These are phyloP conservation scores for Diaporthe citri DNA, from an alignment of 2,329 filamentous ascomycete genomes.

Conservation along the genomic window DNA sequence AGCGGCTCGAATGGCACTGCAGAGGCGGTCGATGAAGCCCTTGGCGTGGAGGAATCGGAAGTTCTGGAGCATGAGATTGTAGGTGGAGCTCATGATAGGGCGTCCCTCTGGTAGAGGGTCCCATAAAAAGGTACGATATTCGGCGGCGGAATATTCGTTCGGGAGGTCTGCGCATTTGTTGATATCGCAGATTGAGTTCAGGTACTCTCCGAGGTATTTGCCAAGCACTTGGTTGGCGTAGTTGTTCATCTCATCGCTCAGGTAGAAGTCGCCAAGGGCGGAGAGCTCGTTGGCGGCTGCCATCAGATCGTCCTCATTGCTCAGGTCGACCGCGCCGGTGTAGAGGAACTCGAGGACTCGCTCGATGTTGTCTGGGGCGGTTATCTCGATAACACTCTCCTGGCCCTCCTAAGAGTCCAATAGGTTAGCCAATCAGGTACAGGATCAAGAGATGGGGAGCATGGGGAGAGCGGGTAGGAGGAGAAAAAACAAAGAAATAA, in stretches of 20 bases:
- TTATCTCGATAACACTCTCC: background rate
- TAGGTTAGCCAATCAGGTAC: background rate
- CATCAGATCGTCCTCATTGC: background rate
- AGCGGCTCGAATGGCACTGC: background rate
- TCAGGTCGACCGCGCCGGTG: background rate
- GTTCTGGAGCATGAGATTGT: background rate
- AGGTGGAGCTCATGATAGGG: no score
- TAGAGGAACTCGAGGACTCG: slow-evolving; percentile 17
- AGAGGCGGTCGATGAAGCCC: background rate
- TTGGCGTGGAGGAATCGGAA: background rate
- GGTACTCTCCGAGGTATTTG: background rate
- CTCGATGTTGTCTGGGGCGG: background rate
- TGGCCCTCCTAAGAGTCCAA: background rate
- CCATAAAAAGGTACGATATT: background rate
- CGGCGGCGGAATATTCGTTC: background rate
- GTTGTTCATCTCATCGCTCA: background rate
- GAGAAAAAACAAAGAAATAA: no score
- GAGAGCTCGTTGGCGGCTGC: background rate
- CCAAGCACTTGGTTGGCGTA: background rate
- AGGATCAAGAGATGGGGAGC: no score
- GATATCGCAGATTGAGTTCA: background rate
- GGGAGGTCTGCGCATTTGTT: no score
- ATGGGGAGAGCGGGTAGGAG: no score
- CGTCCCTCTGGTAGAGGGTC: background rate
- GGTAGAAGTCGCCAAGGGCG: slow-evolving; percentile 11